A percentile compares a stretch with the other conserved stretches of the same genome.
phyloP scores from a whole-genome alignment of 176 grass and related monocot species.

The Neostapfia colusana region DNA sequence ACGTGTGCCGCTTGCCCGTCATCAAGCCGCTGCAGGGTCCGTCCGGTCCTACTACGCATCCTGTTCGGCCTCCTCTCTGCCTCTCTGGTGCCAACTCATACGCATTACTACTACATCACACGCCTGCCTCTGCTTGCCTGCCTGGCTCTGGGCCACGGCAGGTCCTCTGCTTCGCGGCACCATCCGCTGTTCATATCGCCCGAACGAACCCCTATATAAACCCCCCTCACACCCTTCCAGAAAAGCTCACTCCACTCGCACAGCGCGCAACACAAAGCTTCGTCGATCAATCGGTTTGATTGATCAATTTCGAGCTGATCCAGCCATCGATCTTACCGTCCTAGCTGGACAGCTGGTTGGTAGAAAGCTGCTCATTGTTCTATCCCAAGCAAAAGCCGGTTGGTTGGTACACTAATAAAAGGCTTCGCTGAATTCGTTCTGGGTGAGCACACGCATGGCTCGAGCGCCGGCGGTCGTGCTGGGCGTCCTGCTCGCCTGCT shows the following conservation, averaged over 20 bases:
- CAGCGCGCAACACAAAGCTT: not conserved
- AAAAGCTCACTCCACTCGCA: slow-evolving; percentile 24
- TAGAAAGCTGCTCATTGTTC: not conserved
- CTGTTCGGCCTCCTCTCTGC: not conserved
- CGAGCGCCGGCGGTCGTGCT: not conserved
- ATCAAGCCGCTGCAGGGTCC: too few relatives aligned
- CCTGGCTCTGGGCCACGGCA: not conserved
- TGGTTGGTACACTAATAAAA: too few relatives aligned
- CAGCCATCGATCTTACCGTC: not conserved
- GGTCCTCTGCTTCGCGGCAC: slow-evolving; percentile 5
- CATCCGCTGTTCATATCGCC: slow-evolving; percentile 31
- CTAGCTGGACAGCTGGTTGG: too few relatives aligned
- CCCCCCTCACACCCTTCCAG: slow-evolving; percentile 6
- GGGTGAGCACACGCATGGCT: slow-evolving; percentile 9
- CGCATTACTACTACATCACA: slow-evolving; percentile 23
- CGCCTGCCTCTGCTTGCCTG: not conserved
- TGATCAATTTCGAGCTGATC: too few relatives aligned
- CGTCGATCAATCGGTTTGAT: not conserved
- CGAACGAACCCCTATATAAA: slow-evolving; percentile 73
- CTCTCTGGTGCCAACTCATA: slow-evolving; percentile 61
- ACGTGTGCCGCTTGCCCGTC: not conserved
- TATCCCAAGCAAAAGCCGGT: too few relatives aligned
- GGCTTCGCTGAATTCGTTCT: not conserved
- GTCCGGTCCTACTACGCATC: too few relatives aligned
- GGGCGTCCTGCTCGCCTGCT: slow-evolving; percentile 23